Evolutionary conservation across 768 basidiomycete species (phyloP).

Genomic region (Tulasnella sp.): DNA sequence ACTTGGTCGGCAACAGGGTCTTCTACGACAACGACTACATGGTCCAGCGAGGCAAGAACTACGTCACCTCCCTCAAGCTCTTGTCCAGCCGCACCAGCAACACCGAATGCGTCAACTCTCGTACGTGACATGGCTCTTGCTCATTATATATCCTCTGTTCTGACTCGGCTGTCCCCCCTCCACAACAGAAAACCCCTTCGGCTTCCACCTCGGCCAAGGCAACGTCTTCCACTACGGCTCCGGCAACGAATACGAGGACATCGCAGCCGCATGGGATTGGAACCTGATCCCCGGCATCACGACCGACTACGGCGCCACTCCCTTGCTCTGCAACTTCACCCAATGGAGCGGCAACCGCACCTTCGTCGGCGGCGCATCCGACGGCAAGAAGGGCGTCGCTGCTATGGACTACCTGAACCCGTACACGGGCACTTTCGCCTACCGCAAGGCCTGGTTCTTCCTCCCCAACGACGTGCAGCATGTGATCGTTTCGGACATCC

Average conservation of each 20-base stretch:
- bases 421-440: slow-evolving; percentile 49
- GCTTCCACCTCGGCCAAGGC: slow-evolving; percentile 68
- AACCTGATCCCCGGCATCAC: slow-evolving; percentile 71
- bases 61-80: slow-evolving; percentile 61
- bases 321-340: slow-evolving; percentile 47
- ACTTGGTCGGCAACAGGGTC: slow-evolving; percentile 54
- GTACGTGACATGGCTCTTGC: no score
- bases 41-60: slow-evolving; percentile 60
- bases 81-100: slow-evolving; percentile 55
- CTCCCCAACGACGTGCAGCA: slow-evolving; percentile 58
- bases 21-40: slow-evolving; percentile 68
- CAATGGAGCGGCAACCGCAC: slow-evolving; percentile 45
- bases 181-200: slow-evolving; percentile 58
- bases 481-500: slow-evolving; percentile 54
- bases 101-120: slow-evolving; percentile 57
- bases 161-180: no score
- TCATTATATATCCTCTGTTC: no score
- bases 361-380: slow-evolving; percentile 65
- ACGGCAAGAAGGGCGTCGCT: slow-evolving; percentile 51
- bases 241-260: slow-evolving; percentile 71
- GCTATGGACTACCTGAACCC: slow-evolving; percentile 69
- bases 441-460: slow-evolving; percentile 75
- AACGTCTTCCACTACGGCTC: slow-evolving; percentile 57
- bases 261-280: slow-evolving; percentile 72
- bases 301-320: slow-evolving; percentile 56